A percentile compares a stretch with the other conserved stretches of the same genome.
Evolutionary conservation across 2,329 filamentous ascomycete genomes (phyloP).

Genomic region (Fusarium sp.): DNA sequence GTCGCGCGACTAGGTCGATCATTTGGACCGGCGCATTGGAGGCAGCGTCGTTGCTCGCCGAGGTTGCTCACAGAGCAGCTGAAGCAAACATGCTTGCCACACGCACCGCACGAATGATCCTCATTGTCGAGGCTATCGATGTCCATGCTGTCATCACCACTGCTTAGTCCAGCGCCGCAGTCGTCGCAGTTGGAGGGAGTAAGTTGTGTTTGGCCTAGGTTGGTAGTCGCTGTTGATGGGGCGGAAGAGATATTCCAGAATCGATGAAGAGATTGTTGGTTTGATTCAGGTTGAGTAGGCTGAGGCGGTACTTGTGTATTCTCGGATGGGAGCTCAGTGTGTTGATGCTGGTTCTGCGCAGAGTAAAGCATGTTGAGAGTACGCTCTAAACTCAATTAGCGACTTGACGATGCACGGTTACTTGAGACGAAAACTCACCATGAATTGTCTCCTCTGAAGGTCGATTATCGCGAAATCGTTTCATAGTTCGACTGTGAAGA

Average conservation of each 20-base stretch:
- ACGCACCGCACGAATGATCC: slow-evolving; percentile 60
- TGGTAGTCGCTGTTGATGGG: slow-evolving; percentile 47
- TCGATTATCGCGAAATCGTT: slow-evolving; percentile 70
- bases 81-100: slow-evolving; percentile 68
- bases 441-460: slow-evolving; percentile 68
- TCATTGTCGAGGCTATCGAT: slow-evolving; percentile 50
- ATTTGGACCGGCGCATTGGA: slow-evolving; percentile 62
- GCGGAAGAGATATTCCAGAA: slow-evolving; percentile 69
- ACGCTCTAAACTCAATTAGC: slow-evolving; percentile 58
- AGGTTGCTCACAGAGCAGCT: slow-evolving; percentile 71
- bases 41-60: slow-evolving; percentile 65
- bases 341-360: slow-evolving; percentile 58
- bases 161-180: slow-evolving; percentile 56
- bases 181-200: slow-evolving; percentile 64
- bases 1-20: slow-evolving; percentile 30
- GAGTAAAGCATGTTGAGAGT: slow-evolving; percentile 70
- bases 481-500: slow-evolving; percentile 69
- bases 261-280: slow-evolving; percentile 67
- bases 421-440: slow-evolving; percentile 57
- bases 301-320: slow-evolving; percentile 22
- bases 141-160: slow-evolving; percentile 53
- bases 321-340: background rate
- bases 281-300: slow-evolving; percentile 17
- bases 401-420: background rate
- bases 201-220: slow-evolving; percentile 23